phyloP scores from a whole-genome alignment of 768 basidiomycete species.

The Cystofilobasidium ferigula region DNA sequence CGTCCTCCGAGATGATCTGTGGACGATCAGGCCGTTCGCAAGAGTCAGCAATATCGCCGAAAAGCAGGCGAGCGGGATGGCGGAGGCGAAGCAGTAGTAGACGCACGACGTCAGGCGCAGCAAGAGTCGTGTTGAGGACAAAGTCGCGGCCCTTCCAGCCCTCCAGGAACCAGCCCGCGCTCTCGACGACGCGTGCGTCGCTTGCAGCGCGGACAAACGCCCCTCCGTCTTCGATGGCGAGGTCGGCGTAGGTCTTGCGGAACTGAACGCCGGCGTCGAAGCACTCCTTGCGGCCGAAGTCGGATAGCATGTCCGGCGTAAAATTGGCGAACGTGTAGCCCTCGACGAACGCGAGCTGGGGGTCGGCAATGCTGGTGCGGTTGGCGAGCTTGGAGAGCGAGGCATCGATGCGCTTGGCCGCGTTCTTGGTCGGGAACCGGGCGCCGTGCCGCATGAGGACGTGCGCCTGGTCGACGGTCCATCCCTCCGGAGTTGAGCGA shows the following conservation, averaged over 20 bases:
- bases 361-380: conserved; percentile 9
- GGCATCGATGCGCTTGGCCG: not conserved
- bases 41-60: too few relatives aligned
- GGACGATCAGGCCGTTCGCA: too few relatives aligned
- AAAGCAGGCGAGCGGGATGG: too few relatives aligned
- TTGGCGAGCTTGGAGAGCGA: conserved; percentile 11
- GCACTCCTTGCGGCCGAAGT: conserved; percentile 5
- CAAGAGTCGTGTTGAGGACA: not conserved
- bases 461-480: conserved; percentile 12
- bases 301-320: conserved; percentile 5
- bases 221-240: not conserved
- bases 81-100: not conserved
- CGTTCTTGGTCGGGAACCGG: not conserved
- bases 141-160: not conserved
- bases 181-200: conserved; percentile 2
- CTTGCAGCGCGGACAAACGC: not conserved
- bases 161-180: not conserved
- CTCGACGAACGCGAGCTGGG: conserved; percentile 27
- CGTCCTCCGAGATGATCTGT: conserved; percentile 6
- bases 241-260: not conserved
- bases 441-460: conserved; percentile 11
- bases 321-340: conserved; percentile 29
- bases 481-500: not conserved
- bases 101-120: not conserved
- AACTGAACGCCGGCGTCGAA: conserved; percentile 12